phyloP scores from a whole-genome alignment of 2,329 filamentous ascomycete species.

The Penicillium olsonii region DNA sequence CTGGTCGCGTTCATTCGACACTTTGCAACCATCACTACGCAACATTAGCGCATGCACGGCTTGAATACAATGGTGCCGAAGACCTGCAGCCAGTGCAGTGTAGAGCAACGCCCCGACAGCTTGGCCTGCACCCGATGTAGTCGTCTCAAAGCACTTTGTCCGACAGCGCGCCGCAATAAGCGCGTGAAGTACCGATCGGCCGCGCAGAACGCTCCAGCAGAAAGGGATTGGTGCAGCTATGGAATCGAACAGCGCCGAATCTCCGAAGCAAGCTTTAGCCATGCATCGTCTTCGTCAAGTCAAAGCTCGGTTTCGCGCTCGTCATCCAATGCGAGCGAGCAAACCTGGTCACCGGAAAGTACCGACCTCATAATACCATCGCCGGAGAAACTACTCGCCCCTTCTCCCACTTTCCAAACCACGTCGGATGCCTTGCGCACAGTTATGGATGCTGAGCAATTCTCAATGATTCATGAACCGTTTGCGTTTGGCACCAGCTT shows the following conservation, averaged over 20 bases:
- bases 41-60: no score
- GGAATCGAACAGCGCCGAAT: conserved; percentile 5
- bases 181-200: conserved; percentile 20
- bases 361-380: conserved; percentile 6
- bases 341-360: conserved; percentile 5
- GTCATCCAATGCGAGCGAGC: conserved; percentile 1
- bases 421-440: conserved; percentile 21
- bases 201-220: conserved; percentile 15
- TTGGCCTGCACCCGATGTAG: conserved; percentile 21
- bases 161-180: conserved; percentile 17
- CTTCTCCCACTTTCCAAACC: conserved; percentile 14
- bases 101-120: conserved; percentile 22
- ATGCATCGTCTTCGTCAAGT: conserved; percentile 10
- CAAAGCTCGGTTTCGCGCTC: conserved; percentile 10
- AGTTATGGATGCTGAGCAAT: conserved; percentile 21
- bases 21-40: no score
- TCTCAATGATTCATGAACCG: conserved; percentile 23
- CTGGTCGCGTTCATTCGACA: background rate
- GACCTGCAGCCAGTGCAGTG: conserved; percentile 22
- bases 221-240: conserved; percentile 19
- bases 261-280: conserved; percentile 5
- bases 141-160: conserved; percentile 21
- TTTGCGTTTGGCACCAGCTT: conserved; percentile 23
- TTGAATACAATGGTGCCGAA: conserved; percentile 18
- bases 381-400: conserved; percentile 21